Base-by-base conservation (phyloP, 352 stramenopile genomes). In the Sclerospora graminicola region DNA sequence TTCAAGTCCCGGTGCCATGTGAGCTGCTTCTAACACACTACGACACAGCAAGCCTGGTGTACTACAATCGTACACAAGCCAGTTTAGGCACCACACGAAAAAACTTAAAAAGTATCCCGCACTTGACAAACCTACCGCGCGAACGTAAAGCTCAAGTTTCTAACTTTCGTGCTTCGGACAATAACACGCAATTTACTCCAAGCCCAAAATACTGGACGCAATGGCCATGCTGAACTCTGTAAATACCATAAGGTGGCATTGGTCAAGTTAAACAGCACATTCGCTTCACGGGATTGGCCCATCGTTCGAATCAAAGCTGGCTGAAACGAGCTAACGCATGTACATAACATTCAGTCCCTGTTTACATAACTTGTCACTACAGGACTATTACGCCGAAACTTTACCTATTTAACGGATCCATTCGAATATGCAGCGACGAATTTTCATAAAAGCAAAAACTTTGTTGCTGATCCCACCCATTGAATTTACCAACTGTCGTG, bases 391-490 rank as follows among this genome's bases (percentile, higher is more conserved):
- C 28, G 16, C 15, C 24, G 21, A 35, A 35, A 33, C 9, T 4
- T 33, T 45, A 81, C 73, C 68, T 92, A 54, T 85, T 78, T 31
- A 89, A 54, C 8, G 72, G 52, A 35, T 92, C 80, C 41, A 89
- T 49, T 2, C 76, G 75, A 19, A 88, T 63, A 16, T 67, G 70
- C 18, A 92, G 65, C 43, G 77, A 82, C 11, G 80, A 60, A 37
- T 88, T 88, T 23, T 83, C 69, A 16, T 64, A 72, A 46, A 92
- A 92, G 42, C 80, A 85, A 41, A 84, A 88, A 18, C 70, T 84
- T 21, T 72, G 57, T 14, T 75, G 59, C 16, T 82, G 58, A 2
- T 70, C 70, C 74, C 74, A 92, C 15, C 83, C 58, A 21, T 14
- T 31, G 20, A 92, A 41, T 32, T 48, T 32, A 5, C 48, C 52